Conservation (phyloP, 129 eudicot genomes). For the Flaveria ramosissima region DNA sequence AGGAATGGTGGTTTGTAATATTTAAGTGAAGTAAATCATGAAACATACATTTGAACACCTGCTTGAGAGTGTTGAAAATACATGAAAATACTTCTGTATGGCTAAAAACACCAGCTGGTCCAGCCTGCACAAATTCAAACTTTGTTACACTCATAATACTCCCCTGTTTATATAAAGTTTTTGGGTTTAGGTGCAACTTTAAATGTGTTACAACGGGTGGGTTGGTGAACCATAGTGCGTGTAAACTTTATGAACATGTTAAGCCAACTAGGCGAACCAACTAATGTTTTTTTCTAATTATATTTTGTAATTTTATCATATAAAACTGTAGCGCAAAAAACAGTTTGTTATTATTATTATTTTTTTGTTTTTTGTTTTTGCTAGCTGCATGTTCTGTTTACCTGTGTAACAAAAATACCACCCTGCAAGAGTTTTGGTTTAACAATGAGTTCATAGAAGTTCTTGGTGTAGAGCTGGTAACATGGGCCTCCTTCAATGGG, state of each 20-base stretch:
- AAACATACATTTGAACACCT: slow-evolving; percentile 89
- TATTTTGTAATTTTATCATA: no score
- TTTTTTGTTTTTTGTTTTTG: no score
- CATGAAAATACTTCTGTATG: slow-evolving; percentile 97
- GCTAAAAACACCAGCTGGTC: slow-evolving; percentile 90
- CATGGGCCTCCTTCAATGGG: slow-evolving; percentile 99
- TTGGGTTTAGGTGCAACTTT: background rate
- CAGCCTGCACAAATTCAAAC: slow-evolving; percentile 54
- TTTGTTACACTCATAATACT: background rate
- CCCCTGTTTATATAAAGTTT: background rate
- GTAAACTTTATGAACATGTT: no score
- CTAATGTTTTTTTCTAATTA: no score
- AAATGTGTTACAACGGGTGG: background rate
- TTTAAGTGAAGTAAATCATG: background rate
- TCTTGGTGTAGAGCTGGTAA: slow-evolving; percentile 85
- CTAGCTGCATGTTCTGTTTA: slow-evolving; percentile 4
- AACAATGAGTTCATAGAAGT: slow-evolving; percentile 76
- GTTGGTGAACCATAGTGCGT: no score
- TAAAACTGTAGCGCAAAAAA: no score
- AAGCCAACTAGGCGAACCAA: background rate
- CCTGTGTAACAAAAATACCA: slow-evolving; percentile 98
- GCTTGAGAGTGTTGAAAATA: slow-evolving; percentile 89
- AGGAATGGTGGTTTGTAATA: background rate
- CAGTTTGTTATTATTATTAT: no score
- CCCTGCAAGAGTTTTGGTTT: slow-evolving; percentile 73